Evolutionary conservation across 73 alveolate species (phyloP), one percentile per base, ranked within the genome.

Genomic region (Symbiodinium pilosum): DNA sequence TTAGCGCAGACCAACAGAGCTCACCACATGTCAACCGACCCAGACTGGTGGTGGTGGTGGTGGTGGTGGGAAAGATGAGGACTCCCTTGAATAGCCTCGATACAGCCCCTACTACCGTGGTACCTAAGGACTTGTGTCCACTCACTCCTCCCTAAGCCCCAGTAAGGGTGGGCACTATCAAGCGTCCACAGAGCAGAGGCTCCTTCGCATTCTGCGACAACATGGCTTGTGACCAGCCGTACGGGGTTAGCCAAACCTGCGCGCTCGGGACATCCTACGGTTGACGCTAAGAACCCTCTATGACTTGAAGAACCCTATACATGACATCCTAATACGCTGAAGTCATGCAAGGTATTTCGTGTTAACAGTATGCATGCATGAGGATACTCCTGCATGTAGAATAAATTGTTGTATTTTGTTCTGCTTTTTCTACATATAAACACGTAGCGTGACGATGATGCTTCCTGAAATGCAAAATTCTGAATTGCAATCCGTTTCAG

Each of bases 171-270:
- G 21, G 21, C 21, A 47, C 68, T 16, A 24, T 51, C 68, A 24
- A 24, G 28, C 2, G 68, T 51, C 68, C 68, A 51, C 21, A 16
- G 21, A 24, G 1, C 68, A 20, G 83, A 30, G 21, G 0, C 30
- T 47, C 95, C 95, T 89, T 89, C 38, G 44, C 39, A 12, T 89
- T 86, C 95, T 89, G 69, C 87, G 95, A 89, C 51, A 89, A 87
- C 95, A 89, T 68, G 14, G 95, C 86, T 41, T 89, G 95, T n/a
- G 95, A 68, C 95, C 95, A 89, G 43, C 95, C 95, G 9, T 41
- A 89, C 34, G 95, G 95, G 24, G 95, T 56, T 41, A 89, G 51
- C 95, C 95, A 89, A 32, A 89, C 95, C 95, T 89, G 43, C 71
- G 0, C n/a, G n/a, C n/a, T n/a, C n/a, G n/a, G n/a, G n/a, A n/a